A percentile compares a stretch with the other conserved stretches of the same genome.
Conservation (phyloP, 2,329 filamentous ascomycete species). For the Colletotrichum sp. region DNA sequence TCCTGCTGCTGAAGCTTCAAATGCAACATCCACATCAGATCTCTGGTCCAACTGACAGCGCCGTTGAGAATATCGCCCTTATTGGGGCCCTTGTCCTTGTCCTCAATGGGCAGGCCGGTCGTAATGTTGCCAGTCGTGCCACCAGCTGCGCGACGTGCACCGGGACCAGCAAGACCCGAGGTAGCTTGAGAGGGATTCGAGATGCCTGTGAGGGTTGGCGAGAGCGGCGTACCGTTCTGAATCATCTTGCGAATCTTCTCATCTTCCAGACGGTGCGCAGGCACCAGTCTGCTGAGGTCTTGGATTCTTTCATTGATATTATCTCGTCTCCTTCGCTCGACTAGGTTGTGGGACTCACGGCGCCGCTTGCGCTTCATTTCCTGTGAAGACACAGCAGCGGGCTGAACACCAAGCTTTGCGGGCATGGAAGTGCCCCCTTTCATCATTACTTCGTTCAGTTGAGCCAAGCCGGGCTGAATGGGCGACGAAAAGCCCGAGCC, state of each 20-base stretch:
- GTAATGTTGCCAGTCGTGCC: slow-evolving; percentile 81
- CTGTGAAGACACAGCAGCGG: slow-evolving; percentile 72
- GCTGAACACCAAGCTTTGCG: slow-evolving; percentile 73
- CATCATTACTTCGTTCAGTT: slow-evolving; percentile 88
- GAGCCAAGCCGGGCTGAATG: slow-evolving; percentile 69
- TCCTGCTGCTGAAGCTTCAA: slow-evolving; percentile 89
- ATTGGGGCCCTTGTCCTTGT: slow-evolving; percentile 98
- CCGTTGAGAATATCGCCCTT: slow-evolving; percentile 99
- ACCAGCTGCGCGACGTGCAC: slow-evolving; percentile 78
- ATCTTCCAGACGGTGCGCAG: slow-evolving; percentile 89
- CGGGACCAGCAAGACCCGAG: slow-evolving; percentile 84
- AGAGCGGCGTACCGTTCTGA: slow-evolving; percentile 88
- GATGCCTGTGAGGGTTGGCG: slow-evolving; percentile 78
- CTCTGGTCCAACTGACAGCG: slow-evolving; percentile 94
- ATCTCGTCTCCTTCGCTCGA: slow-evolving; percentile 91
- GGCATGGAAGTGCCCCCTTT: slow-evolving; percentile 90
- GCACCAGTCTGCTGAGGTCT: slow-evolving; percentile 92
- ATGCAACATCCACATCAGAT: slow-evolving; percentile 96
- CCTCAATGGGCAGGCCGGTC: slow-evolving; percentile 89
- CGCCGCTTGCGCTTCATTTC: slow-evolving; percentile 93
- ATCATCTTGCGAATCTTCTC: slow-evolving; percentile 97
- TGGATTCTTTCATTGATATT: slow-evolving; percentile 99
- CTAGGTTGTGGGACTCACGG: slow-evolving; percentile 93
- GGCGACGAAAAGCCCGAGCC: slow-evolving; percentile 91
- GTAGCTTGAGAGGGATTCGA: slow-evolving; percentile 77